phyloP scores from a whole-genome alignment of 192 early-diverging fungal species.

The Glomus cerebriforme region DNA sequence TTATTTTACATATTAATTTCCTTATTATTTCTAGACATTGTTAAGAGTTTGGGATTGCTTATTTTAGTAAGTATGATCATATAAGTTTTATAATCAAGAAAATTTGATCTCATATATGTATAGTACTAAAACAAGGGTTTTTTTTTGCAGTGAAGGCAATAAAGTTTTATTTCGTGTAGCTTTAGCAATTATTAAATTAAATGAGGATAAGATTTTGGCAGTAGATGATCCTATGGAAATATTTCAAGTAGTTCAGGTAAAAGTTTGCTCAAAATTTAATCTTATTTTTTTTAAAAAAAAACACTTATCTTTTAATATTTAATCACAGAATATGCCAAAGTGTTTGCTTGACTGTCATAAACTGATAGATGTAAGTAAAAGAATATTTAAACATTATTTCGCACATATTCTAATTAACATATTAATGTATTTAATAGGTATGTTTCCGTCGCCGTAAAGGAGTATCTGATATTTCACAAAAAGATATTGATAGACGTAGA shows the following conservation, averaged over 20 bases:
- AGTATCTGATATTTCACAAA: slow-evolving; percentile 32
- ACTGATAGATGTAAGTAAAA: slow-evolving; percentile 52
- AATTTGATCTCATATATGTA: not conserved
- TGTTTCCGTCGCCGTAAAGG: slow-evolving; percentile 36
- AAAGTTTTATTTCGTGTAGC: slow-evolving; percentile 77
- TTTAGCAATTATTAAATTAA: slow-evolving; percentile 68
- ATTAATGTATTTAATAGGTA: slow-evolving; percentile 18
- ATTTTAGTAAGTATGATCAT: slow-evolving; percentile 59
- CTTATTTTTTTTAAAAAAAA: not conserved
- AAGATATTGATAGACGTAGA: slow-evolving; percentile 39
- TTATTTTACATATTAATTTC: not conserved
- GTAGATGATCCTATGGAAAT: slow-evolving; percentile 61
- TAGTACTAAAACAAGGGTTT: no score
- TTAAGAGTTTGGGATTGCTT: slow-evolving; percentile 84
- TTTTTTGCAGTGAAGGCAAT: slow-evolving; percentile 52
- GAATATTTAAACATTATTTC: not conserved
- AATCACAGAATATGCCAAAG: slow-evolving; percentile 60
- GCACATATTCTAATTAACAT: not conserved
- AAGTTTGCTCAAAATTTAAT: not conserved
- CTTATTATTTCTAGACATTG: slow-evolving; percentile 51
- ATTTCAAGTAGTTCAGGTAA: slow-evolving; percentile 60
- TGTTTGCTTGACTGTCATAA: slow-evolving; percentile 63
- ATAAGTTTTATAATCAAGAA: not conserved
- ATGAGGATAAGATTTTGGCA: slow-evolving; percentile 62
- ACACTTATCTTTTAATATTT: not conserved